Conservation (phyloP, 495 filamentous ascomycete species). For the Neurospora africana region DNA sequence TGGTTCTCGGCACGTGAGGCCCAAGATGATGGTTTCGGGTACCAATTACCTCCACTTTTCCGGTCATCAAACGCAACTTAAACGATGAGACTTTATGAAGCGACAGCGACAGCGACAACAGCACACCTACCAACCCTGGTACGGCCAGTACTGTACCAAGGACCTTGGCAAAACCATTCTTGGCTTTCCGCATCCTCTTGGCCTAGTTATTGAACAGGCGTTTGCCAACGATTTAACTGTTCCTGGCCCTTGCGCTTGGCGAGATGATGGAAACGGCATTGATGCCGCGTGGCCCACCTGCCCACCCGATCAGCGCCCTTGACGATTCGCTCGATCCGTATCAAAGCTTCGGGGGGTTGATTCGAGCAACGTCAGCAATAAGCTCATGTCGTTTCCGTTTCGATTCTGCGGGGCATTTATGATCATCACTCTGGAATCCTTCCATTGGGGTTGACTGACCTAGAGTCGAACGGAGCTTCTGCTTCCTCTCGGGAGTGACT, state of each 20-base stretch:
- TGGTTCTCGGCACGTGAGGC: slow-evolving; percentile 1
- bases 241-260: not conserved
- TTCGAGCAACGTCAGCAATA: slow-evolving; percentile 6
- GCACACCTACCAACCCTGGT: not conserved
- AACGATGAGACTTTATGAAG: not conserved
- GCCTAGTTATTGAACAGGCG: not conserved
- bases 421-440: not conserved
- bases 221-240: not conserved
- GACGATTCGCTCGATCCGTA: not conserved
- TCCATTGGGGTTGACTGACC: not conserved
- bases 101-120: not conserved
- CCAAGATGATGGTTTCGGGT: slow-evolving; percentile 1
- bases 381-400: slow-evolving; percentile 2
- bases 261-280: not conserved
- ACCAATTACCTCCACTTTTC: slow-evolving; percentile 1
- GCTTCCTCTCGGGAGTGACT: not conserved
- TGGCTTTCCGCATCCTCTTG: not conserved
- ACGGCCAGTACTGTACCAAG: not conserved
- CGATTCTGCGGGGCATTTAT: not conserved
- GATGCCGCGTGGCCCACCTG: not conserved
- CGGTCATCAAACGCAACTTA: not conserved
- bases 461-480: not conserved
- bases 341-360: not conserved
- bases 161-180: not conserved
- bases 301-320: not conserved